A percentile compares a stretch with the other conserved stretches of the same genome.
Conservation (phyloP, 345 rosid genomes). For the Turritis glabra region DNA sequence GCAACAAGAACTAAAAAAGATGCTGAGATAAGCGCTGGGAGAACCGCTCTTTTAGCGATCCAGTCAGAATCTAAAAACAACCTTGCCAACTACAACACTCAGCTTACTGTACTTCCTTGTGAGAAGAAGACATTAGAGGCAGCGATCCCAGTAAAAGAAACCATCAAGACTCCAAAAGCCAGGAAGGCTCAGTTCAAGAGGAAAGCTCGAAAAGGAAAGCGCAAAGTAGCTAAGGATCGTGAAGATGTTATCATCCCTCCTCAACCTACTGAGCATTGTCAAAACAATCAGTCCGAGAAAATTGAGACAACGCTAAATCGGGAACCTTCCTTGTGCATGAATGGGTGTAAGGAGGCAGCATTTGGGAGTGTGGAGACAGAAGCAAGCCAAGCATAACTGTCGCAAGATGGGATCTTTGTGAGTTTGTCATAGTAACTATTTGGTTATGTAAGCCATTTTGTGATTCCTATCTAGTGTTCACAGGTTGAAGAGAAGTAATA, state of each 20-base stretch:
- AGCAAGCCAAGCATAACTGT: constrained; percentile 37
- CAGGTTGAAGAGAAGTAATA: constrained; percentile 10
- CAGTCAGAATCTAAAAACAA: constrained; percentile 44
- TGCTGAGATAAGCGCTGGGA: constrained; percentile 92
- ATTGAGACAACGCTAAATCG: constrained; percentile 10
- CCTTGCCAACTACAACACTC: constrained; percentile 39
- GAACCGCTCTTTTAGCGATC: constrained; percentile 84
- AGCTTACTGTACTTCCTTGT: constrained; percentile 71
- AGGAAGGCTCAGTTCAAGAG: constrained; percentile 61
- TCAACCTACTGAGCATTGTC: constrained; percentile 27
- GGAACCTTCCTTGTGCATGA: constrained; percentile 19
- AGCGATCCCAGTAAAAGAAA: constrained; percentile 39
- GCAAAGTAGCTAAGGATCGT: constrained; percentile 17
- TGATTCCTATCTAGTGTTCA: neutral
- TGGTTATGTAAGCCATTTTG: constrained; percentile 30
- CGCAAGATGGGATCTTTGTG: neutral
- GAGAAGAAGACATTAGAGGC: constrained; percentile 60
- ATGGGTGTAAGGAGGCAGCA: constrained; percentile 37
- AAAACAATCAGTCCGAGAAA: constrained; percentile 27
- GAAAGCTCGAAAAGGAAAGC: constrained; percentile 45
- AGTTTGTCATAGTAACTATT: constrained; percentile 17
- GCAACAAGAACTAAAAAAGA: constrained; percentile 71
- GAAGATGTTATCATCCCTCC: constrained; percentile 19
- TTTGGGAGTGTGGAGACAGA: constrained; percentile 25
- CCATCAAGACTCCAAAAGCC: constrained; percentile 49